Base-by-base conservation (phyloP, 768 basidiomycete species). In the Paxillus rubicundulus region DNA sequence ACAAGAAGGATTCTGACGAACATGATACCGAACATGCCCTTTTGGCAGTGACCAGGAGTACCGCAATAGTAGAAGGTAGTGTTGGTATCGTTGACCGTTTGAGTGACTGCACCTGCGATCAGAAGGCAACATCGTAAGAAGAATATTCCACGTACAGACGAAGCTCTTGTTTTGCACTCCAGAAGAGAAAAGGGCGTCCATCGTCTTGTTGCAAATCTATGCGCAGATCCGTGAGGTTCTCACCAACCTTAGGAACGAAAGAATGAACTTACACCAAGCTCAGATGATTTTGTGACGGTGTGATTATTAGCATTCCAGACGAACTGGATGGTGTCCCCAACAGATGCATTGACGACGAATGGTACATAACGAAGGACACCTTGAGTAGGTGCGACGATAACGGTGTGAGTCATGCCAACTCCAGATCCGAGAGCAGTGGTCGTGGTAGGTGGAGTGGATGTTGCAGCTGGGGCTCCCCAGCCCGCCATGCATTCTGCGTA, bases 1-100 rank as follows among this genome's bases (percentile, higher is more conserved):
- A 16, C 43, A 30, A 33, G 39, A 32, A 42, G 20, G 36, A 18
- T 1, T 16, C 17, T 13, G 65, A 72, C 53, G 30, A 62, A 81
- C 79, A 87, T 83, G 72, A 87, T 79, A 72, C 87, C 88, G 66
- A 89, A 92, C 88, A 92, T 92, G 61, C 89, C 90, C 77, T 87
- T 84, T 65, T 81, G 68, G 67, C 90, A 92, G 67, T 92, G 89
- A 50, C 61, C 70, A 40, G 85, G 81, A 43, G 81, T 80, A 55
- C 73, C 82, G 69, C 89, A 92, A 76, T 83, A 86, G 82, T 76
- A 89, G 81, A 78, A 89, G 49, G 75, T 76, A n/a, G 87, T 78
- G 61, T 82, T 76, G 47, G 87, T 89, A 69, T 81, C 77, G 70
- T 89, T 89, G 68, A 90, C 81, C 50, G 80, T 77, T 70, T 86